Conservation (phyloP, 805 yeast genomes). For the Gaillardinia entomophila region DNA sequence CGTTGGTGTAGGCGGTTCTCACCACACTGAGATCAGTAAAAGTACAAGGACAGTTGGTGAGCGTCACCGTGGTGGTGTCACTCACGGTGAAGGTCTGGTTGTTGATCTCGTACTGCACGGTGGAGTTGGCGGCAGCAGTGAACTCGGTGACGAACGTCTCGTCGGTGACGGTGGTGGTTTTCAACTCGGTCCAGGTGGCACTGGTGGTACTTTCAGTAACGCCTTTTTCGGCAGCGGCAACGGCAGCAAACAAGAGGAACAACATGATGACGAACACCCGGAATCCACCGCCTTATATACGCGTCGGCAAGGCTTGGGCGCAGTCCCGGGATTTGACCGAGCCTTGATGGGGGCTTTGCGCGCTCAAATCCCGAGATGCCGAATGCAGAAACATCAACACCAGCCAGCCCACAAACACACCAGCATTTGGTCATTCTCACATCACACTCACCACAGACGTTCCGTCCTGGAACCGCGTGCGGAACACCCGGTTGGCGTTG, state of each 20-base stretch:
- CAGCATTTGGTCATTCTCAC: too few species aligned
- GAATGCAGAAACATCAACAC: too few species aligned
- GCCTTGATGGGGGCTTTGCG: too few species aligned
- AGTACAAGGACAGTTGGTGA: conserved; percentile 5
- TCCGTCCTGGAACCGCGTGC: conserved; percentile 94
- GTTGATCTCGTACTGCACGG: not conserved
- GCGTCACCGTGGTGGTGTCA: not conserved
- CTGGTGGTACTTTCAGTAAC: conserved; percentile 1
- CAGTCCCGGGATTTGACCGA: too few species aligned
- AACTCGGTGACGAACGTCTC: not conserved
- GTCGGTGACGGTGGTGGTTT: conserved; percentile 1
- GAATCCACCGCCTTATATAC: too few species aligned
- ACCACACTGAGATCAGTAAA: conserved; percentile 1
- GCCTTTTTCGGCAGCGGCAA: conserved; percentile 1
- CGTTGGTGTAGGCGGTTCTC: conserved; percentile 1
- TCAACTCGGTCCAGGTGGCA: conserved; percentile 1
- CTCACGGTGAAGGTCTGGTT: conserved; percentile 1
- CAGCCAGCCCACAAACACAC: too few species aligned
- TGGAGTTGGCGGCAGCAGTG: not conserved
- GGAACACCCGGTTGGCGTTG: conserved; percentile 89
- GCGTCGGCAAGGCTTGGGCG: too few species aligned
- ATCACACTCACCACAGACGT: conserved; percentile 83
- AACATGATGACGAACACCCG: not conserved
- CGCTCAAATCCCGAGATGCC: too few species aligned
- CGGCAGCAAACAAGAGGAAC: not conserved